phyloP scores from a whole-genome alignment of 257 asterid species.

The Nicotiana undulata region DNA sequence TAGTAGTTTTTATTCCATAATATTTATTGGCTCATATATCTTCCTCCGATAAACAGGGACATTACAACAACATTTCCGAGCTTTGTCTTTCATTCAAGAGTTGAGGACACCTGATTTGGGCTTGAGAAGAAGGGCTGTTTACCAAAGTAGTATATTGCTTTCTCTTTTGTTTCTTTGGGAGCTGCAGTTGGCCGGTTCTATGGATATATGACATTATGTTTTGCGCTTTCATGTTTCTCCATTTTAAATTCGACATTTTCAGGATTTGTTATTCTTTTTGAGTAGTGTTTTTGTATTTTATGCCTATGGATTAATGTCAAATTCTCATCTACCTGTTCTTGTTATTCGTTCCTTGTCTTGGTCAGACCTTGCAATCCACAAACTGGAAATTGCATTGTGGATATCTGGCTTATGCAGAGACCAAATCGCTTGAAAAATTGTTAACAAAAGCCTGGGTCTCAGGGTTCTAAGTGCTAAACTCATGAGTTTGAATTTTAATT shows the following conservation, averaged over 20 bases:
- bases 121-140: neutral
- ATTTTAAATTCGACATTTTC: neutral
- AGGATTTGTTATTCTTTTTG: neutral
- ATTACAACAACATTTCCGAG: conserved; percentile 86
- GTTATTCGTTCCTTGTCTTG: neutral
- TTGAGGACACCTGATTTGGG: conserved; percentile 69
- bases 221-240: neutral
- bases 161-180: neutral
- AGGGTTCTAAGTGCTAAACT: neutral
- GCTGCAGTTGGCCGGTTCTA: neutral
- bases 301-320: neutral
- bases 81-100: conserved; percentile 92
- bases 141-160: neutral
- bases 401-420: neutral
- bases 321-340: neutral
- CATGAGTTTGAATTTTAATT: too few species aligned
- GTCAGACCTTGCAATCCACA: neutral
- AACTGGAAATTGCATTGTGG: neutral
- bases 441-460: neutral
- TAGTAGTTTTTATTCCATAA: neutral
- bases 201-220: neutral
- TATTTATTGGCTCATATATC: neutral
- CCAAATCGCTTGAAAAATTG: neutral
- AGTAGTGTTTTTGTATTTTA: neutral
- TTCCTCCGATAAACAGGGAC: conserved; percentile 31